A percentile compares a stretch with the other conserved stretches of the same genome.
Evolutionary conservation across 768 basidiomycete genomes (phyloP).

Genomic region (Royoungia palumana): DNA sequence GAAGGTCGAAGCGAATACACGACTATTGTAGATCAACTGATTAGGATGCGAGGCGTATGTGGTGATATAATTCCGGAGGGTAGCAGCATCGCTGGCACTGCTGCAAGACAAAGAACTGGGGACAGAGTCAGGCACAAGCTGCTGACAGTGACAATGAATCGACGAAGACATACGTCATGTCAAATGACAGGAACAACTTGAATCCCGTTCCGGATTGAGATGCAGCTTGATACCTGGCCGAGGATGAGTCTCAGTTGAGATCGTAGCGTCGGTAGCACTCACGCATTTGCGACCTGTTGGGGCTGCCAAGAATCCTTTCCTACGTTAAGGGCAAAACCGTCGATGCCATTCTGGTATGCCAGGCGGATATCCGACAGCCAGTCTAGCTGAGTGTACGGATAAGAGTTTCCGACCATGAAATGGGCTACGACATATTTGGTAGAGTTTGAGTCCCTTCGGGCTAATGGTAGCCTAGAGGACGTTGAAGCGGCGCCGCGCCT

Average conservation of each 20-base stretch:
- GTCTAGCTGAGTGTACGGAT: constrained; percentile 46
- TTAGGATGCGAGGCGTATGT: constrained; percentile 55
- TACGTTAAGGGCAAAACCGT: constrained; percentile 70
- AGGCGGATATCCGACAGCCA: constrained; percentile 53
- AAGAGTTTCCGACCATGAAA: constrained; percentile 64
- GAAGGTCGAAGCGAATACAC: constrained; percentile 67
- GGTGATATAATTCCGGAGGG: constrained; percentile 51
- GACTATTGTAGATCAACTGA: constrained; percentile 47
- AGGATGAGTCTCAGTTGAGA: constrained; percentile 15
- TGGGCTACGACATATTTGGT: constrained; percentile 54
- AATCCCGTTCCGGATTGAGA: constrained; percentile 50
- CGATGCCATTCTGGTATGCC: constrained; percentile 57
- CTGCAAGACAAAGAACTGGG: constrained; percentile 53
- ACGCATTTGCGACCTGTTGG: constrained; percentile 62
- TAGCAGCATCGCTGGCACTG: constrained; percentile 44
- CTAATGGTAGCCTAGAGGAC: not conserved
- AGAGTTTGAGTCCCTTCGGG: constrained; percentile 15
- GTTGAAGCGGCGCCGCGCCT: not conserved
- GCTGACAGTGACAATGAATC: not conserved
- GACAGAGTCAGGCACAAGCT: not conserved
- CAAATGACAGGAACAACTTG: constrained; percentile 74
- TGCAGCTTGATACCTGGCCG: constrained; percentile 53
- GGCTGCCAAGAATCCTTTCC: constrained; percentile 64
- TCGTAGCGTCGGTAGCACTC: constrained; percentile 23
- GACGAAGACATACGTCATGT: constrained; percentile 58